Evolutionary conservation across 345 rosid genomes (phyloP).

Genomic region (Eucalyptus sp.): DNA sequence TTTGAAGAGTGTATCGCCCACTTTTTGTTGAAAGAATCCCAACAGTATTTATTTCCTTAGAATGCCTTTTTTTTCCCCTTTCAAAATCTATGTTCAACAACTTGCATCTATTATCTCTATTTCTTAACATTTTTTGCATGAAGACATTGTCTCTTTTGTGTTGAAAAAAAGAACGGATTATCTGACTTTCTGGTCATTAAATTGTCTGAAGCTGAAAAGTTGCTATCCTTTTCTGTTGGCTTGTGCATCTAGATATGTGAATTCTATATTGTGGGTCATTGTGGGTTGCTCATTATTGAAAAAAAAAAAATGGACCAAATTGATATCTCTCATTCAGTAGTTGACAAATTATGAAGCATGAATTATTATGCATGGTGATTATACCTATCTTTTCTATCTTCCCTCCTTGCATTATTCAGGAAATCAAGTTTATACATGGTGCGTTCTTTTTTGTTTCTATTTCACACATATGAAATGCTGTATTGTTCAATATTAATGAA

Average conservation of each 20-base stretch:
- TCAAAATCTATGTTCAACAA: neutral
- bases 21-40: neutral
- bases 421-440: neutral
- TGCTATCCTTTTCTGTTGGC: neutral
- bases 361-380: neutral
- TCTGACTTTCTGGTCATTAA: neutral
- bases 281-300: neutral
- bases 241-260: neutral
- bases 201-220: neutral
- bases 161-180: neutral
- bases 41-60: neutral
- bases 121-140: neutral
- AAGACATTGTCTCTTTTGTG: neutral
- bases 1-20: neutral
- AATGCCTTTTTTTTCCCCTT: neutral
- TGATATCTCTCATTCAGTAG: neutral
- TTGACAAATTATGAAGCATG: neutral
- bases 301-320: neutral
- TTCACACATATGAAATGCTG: neutral
- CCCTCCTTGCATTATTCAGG: neutral
- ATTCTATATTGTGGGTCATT: neutral
- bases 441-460: neutral
- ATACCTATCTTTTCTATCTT: neutral
- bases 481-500: neutral
- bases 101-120: neutral